Conservation (phyloP, 108 stramenopile genomes). For the Skeletonema grethae region DNA sequence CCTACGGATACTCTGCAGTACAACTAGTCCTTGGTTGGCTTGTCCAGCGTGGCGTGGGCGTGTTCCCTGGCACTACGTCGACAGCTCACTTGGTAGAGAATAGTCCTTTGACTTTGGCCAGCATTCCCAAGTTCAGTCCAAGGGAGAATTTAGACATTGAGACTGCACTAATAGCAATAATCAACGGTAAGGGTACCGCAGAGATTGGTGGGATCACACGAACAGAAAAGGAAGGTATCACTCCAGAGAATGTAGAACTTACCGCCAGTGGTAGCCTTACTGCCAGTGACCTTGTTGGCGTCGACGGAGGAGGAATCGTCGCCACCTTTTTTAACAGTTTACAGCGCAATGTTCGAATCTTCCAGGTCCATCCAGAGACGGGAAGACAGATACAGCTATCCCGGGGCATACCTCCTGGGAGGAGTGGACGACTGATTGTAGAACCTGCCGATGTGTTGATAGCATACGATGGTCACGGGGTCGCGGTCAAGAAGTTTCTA, state of each 20-base stretch:
- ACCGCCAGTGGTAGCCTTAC: not conserved
- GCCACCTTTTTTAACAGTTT: slow-evolving; percentile 43
- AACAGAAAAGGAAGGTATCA: not conserved
- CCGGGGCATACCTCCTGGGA: slow-evolving; percentile 34
- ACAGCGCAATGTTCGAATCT: slow-evolving; percentile 30
- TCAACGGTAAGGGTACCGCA: slow-evolving; percentile 53
- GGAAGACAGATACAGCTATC: slow-evolving; percentile 41
- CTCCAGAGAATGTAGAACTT: slow-evolving; percentile 9
- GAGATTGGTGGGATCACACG: not conserved
- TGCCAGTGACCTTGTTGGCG: not conserved
- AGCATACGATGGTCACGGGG: slow-evolving; percentile 45
- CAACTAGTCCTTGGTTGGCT: slow-evolving; percentile 39
- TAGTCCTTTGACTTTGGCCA: slow-evolving; percentile 23
- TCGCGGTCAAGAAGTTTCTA: slow-evolving; percentile 42
- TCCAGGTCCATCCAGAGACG: slow-evolving; percentile 35
- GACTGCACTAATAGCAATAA: slow-evolving; percentile 43
- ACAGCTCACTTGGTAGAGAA: slow-evolving; percentile 34
- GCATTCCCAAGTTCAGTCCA: slow-evolving; percentile 26
- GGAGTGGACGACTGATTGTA: slow-evolving; percentile 36
- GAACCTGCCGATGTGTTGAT: slow-evolving; percentile 32
- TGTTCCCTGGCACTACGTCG: slow-evolving; percentile 51
- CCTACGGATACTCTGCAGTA: slow-evolving; percentile 33
- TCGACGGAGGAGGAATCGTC: slow-evolving; percentile 25
- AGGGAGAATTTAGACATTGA: slow-evolving; percentile 38
- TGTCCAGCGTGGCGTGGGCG: slow-evolving; percentile 44